Base-by-base conservation (phyloP, 2,329 filamentous ascomycete genomes). In the Fusarium dimerum region DNA sequence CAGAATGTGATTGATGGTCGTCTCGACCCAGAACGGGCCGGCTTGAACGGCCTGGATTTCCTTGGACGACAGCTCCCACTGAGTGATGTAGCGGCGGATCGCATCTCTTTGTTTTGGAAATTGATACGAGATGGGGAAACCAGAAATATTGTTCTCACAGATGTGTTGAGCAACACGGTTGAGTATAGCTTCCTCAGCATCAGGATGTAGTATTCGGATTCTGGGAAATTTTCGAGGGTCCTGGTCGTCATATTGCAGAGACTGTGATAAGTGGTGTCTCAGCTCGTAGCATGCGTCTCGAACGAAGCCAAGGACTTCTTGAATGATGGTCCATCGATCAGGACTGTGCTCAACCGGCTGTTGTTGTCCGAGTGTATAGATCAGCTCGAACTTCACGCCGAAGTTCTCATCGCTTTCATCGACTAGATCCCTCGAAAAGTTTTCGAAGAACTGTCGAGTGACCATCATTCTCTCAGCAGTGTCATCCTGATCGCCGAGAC, bases 341-440 rank as follows among this genome's bases (percentile, higher is more conserved):
- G 81, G 80, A 43, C 76, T 76, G 11, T 78, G 70, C 6, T 87
- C 80, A 0, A 86, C 71, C 0, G 76, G 57, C 2, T 65, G 61
- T 51, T 85, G 80, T 0, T 64, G 54, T 0, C 84, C 85, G 58
- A 87, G 78, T 0, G 84, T 86, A 51, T 88, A 88, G 2, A 88
- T 73, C 0, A 88, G 66, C 59, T 88, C 83, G 39, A 85, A 86
- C 43, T 79, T 81, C 4, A 78, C 74, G 41, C 76, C 82, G 41
- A 87, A 80, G 49, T 82, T 83, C 51, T 87, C 83, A 44, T 89
- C 86, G 39, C 81, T 84, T 64, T 89, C 84, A 51, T 88, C 85
- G 0, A 88, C 72, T 2, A 89, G 74, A 54, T 87, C 84, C 0
- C 83, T 71, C 0, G 77, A 73, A 2, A 66, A 53, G 0, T 45